Conservation (phyloP, 1,284 basidiomycete species). For the Trichosporon sp. region DNA sequence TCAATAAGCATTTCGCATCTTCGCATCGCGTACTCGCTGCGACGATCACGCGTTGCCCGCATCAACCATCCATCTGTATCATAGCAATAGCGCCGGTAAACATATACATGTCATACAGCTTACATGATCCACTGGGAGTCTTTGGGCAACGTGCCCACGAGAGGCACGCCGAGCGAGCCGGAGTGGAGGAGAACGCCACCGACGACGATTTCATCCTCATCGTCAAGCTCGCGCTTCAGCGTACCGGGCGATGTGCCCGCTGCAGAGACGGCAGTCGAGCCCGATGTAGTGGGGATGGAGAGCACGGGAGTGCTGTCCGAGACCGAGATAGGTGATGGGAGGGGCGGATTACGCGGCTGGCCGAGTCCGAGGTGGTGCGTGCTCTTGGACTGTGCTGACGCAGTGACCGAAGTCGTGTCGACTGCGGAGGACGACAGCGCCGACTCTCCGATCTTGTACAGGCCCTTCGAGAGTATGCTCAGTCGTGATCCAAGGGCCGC, state of each 20-base stretch:
- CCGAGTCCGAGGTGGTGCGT: neutral
- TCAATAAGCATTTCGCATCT: neutral
- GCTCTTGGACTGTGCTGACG: neutral
- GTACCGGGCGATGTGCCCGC: neutral
- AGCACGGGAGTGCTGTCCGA: neutral
- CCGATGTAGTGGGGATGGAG: neutral
- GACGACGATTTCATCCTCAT: neutral
- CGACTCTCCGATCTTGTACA: neutral
- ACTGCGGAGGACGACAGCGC: neutral
- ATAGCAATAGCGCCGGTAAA: too few relatives aligned
- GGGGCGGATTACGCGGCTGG: neutral
- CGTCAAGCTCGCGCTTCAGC: neutral
- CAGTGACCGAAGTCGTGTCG: neutral
- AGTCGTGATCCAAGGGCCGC: neutral
- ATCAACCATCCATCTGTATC: neutral
- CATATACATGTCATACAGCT: neutral
- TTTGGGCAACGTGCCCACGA: neutral
- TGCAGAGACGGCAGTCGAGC: neutral
- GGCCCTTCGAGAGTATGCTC: neutral
- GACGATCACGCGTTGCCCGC: neutral
- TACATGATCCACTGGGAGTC: neutral
- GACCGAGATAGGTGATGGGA: neutral
- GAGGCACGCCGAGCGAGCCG: neutral
- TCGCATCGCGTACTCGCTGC: neutral
- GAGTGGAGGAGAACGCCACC: neutral